Evolutionary conservation across 2,329 filamentous ascomycete genomes (phyloP).

Genomic region (Cladosporium sp.): DNA sequence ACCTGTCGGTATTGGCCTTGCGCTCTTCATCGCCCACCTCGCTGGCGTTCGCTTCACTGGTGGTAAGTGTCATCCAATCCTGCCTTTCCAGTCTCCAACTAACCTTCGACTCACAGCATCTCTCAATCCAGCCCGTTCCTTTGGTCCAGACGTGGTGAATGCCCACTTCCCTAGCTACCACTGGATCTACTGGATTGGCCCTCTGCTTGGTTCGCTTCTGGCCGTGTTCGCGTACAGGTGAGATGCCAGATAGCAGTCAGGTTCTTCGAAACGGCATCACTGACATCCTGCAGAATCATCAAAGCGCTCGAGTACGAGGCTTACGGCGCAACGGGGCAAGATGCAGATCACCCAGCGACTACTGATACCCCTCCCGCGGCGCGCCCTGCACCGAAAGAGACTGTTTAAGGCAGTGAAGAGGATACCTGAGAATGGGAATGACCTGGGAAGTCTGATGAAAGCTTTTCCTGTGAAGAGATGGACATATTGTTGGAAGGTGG

Average conservation of each 20-base stretch:
- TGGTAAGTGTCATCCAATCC: conserved; percentile 22
- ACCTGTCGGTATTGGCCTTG: conserved; percentile 30
- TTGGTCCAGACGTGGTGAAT: conserved; percentile 39
- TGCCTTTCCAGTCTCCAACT: conserved; percentile 30
- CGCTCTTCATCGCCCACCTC: conserved; percentile 41
- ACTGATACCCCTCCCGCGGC: not conserved
- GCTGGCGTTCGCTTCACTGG: conserved; percentile 42
- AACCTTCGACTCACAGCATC: conserved; percentile 25
- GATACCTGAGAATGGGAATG: not conserved
- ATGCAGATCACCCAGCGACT: conserved; percentile 2
- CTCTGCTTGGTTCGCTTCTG: conserved; percentile 37
- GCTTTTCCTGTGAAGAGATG: too few relatives aligned
- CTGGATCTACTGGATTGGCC: conserved; percentile 46
- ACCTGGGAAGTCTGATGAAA: not conserved
- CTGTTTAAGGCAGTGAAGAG: not conserved
- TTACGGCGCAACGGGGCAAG: conserved; percentile 9
- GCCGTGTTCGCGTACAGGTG: conserved; percentile 41
- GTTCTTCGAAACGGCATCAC: conserved; percentile 18
- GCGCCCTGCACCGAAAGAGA: not conserved
- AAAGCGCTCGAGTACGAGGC: conserved; percentile 31
- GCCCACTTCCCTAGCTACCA: conserved; percentile 36
- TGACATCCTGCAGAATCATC: conserved; percentile 23
- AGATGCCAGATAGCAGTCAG: conserved; percentile 9
- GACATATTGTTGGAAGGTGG: too few relatives aligned
- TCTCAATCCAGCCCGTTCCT: conserved; percentile 42